Base-by-base conservation (phyloP, 2,329 filamentous ascomycete species). In the Acrodontium crateriforme region DNA sequence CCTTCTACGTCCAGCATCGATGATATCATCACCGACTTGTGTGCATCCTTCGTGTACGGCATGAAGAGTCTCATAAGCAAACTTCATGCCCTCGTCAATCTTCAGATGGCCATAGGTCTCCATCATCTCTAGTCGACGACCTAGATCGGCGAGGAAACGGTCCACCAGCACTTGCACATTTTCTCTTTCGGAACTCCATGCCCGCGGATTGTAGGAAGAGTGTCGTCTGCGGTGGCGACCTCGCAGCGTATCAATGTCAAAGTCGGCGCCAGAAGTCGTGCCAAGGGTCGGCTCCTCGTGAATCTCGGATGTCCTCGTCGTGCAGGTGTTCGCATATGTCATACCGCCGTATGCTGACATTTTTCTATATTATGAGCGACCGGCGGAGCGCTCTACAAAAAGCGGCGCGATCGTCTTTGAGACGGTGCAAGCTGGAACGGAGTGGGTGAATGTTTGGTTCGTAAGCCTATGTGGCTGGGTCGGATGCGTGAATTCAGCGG, bases 41-140 rank as follows among this genome's bases (percentile, higher is more conserved):
- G 82, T 83, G 55, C 89, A 98, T 44, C 83, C 74, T 40, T 83
- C 76, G 36, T 85, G 75, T 15, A 98, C 85, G 6, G 82, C 75
- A 47, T 87, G 78, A 2, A 98, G 63, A 0, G 85, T 92, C 10
- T 75, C 67, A 55, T 92, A 92, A 12, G 87, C 83, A 40, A 81
- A 73, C 23, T 80, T 76, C 31, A 95, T 74, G 46, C 82, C 80
- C 24, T 78, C 68, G 53, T 98, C 89, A 42, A 91, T 68, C 36
- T 78, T 78, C 34, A 84, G 59, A 47, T 91, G 82, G 38, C 81
- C 77, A 48, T 92, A 93, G 38, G 71, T 74, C 56, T 98, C 89
- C 25, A 95, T 69, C 53, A 83, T 79, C 47, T 91, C 84, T 25
- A 98, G 64, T 29, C 87, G 74, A 40, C 78, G 70, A 56, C 91